Evolutionary conservation across 352 stramenopile genomes (phyloP).

Genomic region (Phytophthora quininea): DNA sequence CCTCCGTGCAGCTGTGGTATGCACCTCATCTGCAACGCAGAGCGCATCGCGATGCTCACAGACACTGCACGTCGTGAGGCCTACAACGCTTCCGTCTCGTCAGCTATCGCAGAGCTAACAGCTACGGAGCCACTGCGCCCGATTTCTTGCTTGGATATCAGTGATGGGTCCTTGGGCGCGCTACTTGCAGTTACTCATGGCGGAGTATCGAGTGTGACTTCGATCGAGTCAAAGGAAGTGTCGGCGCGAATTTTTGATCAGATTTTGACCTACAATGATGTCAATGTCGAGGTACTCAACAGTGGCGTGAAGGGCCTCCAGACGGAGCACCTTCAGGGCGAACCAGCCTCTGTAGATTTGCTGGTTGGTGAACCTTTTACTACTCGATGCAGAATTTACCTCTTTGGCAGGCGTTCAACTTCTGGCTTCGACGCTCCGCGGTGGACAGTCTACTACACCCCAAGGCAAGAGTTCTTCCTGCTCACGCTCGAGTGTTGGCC

Average conservation of each 20-base stretch:
- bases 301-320: slow-evolving; percentile 73
- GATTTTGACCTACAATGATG: slow-evolving; percentile 58
- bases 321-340: slow-evolving; percentile 58
- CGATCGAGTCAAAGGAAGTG: slow-evolving; percentile 83
- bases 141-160: slow-evolving; percentile 73
- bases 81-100: slow-evolving; percentile 43
- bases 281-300: slow-evolving; percentile 61
- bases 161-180: slow-evolving; percentile 72
- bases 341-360: slow-evolving; percentile 54
- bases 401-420: slow-evolving; percentile 85
- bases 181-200: slow-evolving; percentile 60
- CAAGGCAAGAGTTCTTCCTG: slow-evolving; percentile 55
- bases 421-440: slow-evolving; percentile 73
- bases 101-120: slow-evolving; percentile 19
- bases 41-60: slow-evolving; percentile 79
- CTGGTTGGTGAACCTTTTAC: slow-evolving; percentile 83
- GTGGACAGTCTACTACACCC: slow-evolving; percentile 45
- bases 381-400: slow-evolving; percentile 89
- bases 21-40: slow-evolving; percentile 81
- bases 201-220: slow-evolving; percentile 58
- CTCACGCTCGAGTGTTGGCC: slow-evolving; percentile 53
- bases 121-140: slow-evolving; percentile 19
- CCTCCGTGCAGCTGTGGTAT: slow-evolving; percentile 72
- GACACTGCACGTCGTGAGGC: slow-evolving; percentile 48
- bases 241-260: slow-evolving; percentile 80